phyloP scores from a whole-genome alignment of 108 stramenopile genomes.

The Fragilaria crotonensis region DNA sequence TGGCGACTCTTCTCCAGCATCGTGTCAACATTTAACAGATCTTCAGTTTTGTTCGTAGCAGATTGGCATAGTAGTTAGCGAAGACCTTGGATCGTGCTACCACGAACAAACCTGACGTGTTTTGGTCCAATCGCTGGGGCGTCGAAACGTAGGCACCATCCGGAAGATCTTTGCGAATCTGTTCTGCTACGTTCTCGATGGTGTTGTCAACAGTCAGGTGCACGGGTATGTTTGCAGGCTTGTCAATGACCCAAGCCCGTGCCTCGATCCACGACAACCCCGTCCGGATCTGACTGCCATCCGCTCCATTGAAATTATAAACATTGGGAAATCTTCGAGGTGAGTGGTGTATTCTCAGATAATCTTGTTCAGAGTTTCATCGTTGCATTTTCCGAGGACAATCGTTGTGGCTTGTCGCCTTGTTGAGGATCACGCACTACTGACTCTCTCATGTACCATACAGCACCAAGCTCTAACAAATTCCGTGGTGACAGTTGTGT shows the following conservation, averaged over 20 bases:
- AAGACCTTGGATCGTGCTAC: constrained; percentile 67
- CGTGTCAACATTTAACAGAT: constrained; percentile 24
- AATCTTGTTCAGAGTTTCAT: constrained; percentile 46
- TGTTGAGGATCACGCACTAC: too few relatives aligned
- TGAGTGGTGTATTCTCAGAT: constrained; percentile 70
- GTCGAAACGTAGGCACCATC: constrained; percentile 43
- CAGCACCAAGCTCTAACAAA: constrained; percentile 56
- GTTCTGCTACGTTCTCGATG: constrained; percentile 68
- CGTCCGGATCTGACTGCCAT: constrained; percentile 20
- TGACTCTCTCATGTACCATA: constrained; percentile 63
- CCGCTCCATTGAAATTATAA: constrained; percentile 52
- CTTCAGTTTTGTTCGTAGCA: constrained; percentile 63
- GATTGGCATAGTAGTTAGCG: constrained; percentile 75
- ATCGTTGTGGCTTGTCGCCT: constrained; percentile 55
- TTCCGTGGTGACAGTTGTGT: constrained; percentile 34
- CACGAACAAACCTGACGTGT: constrained; percentile 77
- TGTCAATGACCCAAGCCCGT: constrained; percentile 66
- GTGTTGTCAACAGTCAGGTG: constrained; percentile 80
- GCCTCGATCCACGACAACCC: constrained; percentile 36
- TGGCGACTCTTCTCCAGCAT: constrained; percentile 5
- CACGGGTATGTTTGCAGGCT: constrained; percentile 69
- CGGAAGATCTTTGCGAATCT: background rate
- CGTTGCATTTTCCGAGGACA: constrained; percentile 39
- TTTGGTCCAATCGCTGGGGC: constrained; percentile 72
- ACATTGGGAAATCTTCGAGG: constrained; percentile 66